Evolutionary conservation across 805 yeast genomes (phyloP), one percentile per base, ranked within the genome.

Genomic region (Candida vartiovaarae): DNA sequence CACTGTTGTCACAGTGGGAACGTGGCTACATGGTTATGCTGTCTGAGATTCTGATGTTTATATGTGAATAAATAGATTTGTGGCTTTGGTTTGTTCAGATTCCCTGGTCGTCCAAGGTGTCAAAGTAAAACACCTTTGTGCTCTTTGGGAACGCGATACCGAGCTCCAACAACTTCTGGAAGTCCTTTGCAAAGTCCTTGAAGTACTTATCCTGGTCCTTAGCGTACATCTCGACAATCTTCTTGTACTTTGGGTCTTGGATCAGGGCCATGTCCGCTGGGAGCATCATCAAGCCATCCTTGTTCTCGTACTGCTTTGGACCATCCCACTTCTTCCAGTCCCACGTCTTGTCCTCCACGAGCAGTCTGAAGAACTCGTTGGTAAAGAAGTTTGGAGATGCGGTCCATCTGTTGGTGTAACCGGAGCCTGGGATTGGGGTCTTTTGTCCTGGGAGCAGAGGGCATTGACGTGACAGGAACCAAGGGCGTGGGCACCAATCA

Each of bases 351-450:
- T 79, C 82, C 40, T 76, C 68, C 35, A 78, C 51, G 59, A 85
- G 66, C 33, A 71, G 58, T 62, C 67, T 76, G 66, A 65, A 87
- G 62, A 84, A 87, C 35, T 85, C 86, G 66, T 87, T 88, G 41
- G 81, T 71, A 61, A 88, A 83, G 50, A 70, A 63, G 29, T 83
- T 84, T 43, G 93, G 87, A 34, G 84, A 76, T 43, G 82, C 83
- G 33, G 91, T 90, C 95, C 95, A 87, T 48, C 91, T 89, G 10
- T 95, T 95, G 51, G 84, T 93, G 67, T 72, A 88, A 2, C 95
- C 95, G 24, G 88, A 76, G 48, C 80, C 76, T 50, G 72, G 61
- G 9, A 50, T 50, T 6, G 54, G 46, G 6, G 39, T 32, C 20
- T 42, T 48, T 31, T 48, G 52, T 11, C 52, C 54, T 37, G 58